Conservation (phyloP, 345 rosid species). For the Pugionium dolabratum region DNA sequence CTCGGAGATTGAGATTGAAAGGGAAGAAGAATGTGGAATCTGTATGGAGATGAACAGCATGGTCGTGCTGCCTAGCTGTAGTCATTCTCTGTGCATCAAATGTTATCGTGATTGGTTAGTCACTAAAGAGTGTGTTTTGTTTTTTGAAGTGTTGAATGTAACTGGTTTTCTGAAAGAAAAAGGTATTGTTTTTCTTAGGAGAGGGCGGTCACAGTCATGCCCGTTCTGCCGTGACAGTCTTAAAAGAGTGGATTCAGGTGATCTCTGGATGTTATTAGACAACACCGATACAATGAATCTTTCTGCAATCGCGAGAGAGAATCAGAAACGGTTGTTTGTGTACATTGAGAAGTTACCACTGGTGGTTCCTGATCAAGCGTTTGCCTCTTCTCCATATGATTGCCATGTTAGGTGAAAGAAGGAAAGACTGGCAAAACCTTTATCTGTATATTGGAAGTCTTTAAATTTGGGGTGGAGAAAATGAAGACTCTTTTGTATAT, state of each 20-base stretch:
- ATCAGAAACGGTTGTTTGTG: slow-evolving; percentile 55
- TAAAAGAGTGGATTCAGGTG: slow-evolving; percentile 41
- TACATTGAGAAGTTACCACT: slow-evolving; percentile 72
- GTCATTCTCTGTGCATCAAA: slow-evolving; percentile 69
- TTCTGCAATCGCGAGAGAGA: slow-evolving; percentile 48
- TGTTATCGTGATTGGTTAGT: slow-evolving; percentile 70
- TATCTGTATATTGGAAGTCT: slow-evolving; percentile 22
- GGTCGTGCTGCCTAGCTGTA: slow-evolving; percentile 73
- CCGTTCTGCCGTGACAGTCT: slow-evolving; percentile 63
- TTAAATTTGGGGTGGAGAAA: not conserved
- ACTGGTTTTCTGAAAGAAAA: slow-evolving; percentile 13
- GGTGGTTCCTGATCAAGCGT: slow-evolving; percentile 53
- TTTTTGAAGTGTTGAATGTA: not conserved
- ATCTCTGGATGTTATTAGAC: slow-evolving; percentile 69
- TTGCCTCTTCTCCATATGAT: slow-evolving; percentile 48
- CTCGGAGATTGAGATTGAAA: slow-evolving; percentile 39
- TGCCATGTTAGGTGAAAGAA: slow-evolving; percentile 48
- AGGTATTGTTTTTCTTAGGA: slow-evolving; percentile 45
- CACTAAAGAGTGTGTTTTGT: not conserved
- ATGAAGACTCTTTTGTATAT: slow-evolving; percentile 14
- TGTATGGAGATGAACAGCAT: slow-evolving; percentile 60
- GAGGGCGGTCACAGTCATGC: slow-evolving; percentile 67
- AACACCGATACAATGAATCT: slow-evolving; percentile 49
- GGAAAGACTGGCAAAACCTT: not conserved
- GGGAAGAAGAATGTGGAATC: too few relatives aligned